phyloP scores from a whole-genome alignment of 2,329 filamentous ascomycete genomes.

The Alternaria alternata region DNA sequence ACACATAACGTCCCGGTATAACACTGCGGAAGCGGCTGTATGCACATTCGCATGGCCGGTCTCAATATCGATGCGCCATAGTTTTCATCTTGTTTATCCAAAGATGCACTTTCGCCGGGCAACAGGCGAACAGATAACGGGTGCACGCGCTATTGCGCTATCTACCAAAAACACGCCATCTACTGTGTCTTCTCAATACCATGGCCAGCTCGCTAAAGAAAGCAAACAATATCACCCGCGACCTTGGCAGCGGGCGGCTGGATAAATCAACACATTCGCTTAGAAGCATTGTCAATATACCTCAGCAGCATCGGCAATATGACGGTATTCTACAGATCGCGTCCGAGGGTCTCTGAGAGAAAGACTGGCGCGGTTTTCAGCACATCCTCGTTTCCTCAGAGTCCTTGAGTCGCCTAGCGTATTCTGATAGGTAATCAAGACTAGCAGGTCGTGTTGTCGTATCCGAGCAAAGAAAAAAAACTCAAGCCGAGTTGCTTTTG shows the following conservation, averaged over 20 bases:
- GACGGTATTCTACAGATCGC: slow-evolving; percentile 3
- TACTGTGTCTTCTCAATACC: slow-evolving; percentile 17
- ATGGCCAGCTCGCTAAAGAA: slow-evolving; percentile 17
- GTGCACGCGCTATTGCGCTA: slow-evolving; percentile 9
- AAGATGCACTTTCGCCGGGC: slow-evolving; percentile 11
- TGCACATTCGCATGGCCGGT: slow-evolving; percentile 7
- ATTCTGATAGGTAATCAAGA: not conserved
- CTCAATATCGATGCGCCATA: slow-evolving; percentile 2
- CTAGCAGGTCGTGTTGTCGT: slow-evolving; percentile 7
- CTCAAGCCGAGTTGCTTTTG: slow-evolving; percentile 21
- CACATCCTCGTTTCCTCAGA: slow-evolving; percentile 9
- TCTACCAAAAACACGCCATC: slow-evolving; percentile 14
- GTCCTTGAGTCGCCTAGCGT: slow-evolving; percentile 2
- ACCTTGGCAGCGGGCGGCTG: slow-evolving; percentile 29
- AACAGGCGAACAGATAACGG: slow-evolving; percentile 7
- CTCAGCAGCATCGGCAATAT: slow-evolving; percentile 15
- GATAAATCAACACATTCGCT: slow-evolving; percentile 25
- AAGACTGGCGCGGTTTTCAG: not conserved
- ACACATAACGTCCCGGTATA: slow-evolving; percentile 32
- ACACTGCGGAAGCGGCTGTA: slow-evolving; percentile 29
- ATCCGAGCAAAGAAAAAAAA: slow-evolving; percentile 12
- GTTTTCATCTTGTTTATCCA: slow-evolving; percentile 12
- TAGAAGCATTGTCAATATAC: slow-evolving; percentile 17
- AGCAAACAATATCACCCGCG: slow-evolving; percentile 12
- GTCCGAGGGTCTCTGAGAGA: slow-evolving; percentile 2